Conservation (phyloP, 2,329 filamentous ascomycete genomes). For the Hypocrella siamensis region DNA sequence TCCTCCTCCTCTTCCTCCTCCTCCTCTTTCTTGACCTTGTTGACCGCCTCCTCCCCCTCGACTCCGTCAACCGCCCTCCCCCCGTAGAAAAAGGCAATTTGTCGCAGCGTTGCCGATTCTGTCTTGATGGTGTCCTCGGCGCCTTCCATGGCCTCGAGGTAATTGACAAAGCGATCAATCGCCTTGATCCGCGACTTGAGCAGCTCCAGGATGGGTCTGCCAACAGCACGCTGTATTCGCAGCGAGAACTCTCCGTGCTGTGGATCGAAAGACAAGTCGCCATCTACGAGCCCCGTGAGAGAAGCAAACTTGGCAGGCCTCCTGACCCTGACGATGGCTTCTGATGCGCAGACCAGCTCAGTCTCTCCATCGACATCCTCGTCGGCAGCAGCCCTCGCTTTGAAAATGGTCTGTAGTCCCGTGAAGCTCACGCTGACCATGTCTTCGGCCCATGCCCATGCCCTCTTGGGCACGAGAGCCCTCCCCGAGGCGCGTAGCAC, state of each 20-base stretch:
- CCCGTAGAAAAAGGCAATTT: slow-evolving; percentile 55
- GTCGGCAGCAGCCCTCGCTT: slow-evolving; percentile 3
- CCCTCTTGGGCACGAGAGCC: slow-evolving; percentile 12
- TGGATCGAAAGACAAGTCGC: slow-evolving; percentile 45
- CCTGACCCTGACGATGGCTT: slow-evolving; percentile 38
- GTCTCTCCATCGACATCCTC: slow-evolving; percentile 4
- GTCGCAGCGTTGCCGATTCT: slow-evolving; percentile 42
- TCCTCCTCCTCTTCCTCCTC: no score
- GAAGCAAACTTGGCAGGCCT: slow-evolving; percentile 37
- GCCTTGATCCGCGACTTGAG: slow-evolving; percentile 46
- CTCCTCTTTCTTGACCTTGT: background rate
- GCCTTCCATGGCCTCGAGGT: slow-evolving; percentile 48
- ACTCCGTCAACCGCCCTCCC: slow-evolving; percentile 7
- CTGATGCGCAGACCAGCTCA: slow-evolving; percentile 24
- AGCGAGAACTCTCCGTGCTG: slow-evolving; percentile 47
- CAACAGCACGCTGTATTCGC: slow-evolving; percentile 40
- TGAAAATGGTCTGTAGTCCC: slow-evolving; percentile 19
- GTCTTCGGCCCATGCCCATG: slow-evolving; percentile 51
- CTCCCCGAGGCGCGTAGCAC: slow-evolving; percentile 8
- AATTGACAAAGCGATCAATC: slow-evolving; percentile 55
- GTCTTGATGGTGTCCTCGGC: slow-evolving; percentile 38
- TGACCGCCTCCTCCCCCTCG: slow-evolving; percentile 1
- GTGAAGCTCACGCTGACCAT: slow-evolving; percentile 42
- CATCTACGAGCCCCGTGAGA: slow-evolving; percentile 39
- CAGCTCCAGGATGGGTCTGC: slow-evolving; percentile 40